Conservation (phyloP, 768 basidiomycete species). For the Rubroboletus satanas region DNA sequence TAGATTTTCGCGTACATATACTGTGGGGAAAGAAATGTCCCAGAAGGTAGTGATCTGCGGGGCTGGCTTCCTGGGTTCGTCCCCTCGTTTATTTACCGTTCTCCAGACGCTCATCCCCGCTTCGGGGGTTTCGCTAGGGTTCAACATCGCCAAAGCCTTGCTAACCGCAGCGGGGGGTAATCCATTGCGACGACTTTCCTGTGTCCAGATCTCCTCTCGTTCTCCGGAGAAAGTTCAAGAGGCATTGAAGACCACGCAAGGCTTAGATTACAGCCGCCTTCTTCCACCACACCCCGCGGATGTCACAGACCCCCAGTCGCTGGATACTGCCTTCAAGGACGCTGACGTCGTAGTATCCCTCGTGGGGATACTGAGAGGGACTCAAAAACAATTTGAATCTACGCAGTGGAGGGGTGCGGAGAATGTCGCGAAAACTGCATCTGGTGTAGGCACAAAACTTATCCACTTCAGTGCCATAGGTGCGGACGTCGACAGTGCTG, state of each 20-base stretch:
- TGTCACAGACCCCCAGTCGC: conserved; percentile 45
- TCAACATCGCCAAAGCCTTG: conserved; percentile 55
- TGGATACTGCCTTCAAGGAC: conserved; percentile 47
- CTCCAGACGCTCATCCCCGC: background rate
- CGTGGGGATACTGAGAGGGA: conserved; percentile 64
- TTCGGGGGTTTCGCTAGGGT: conserved; percentile 37
- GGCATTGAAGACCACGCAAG: conserved; percentile 26
- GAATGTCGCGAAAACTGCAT: conserved; percentile 57
- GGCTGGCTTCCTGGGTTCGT: conserved; percentile 60
- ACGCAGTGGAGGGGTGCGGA: conserved; percentile 65
- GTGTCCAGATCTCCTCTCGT: conserved; percentile 59
- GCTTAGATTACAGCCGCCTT: conserved; percentile 34
- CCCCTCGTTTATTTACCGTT: conserved; percentile 4
- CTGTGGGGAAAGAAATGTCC: conserved; percentile 13
- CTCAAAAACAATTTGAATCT: conserved; percentile 50
- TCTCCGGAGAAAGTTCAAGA: conserved; percentile 44
- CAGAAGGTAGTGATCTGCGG: conserved; percentile 50
- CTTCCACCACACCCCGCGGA: conserved; percentile 47
- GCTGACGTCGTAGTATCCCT: conserved; percentile 62
- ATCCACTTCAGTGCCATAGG: conserved; percentile 73
- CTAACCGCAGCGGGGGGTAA: conserved; percentile 31
- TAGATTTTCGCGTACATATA: background rate
- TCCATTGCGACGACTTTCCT: background rate
- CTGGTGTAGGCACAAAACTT: conserved; percentile 50
- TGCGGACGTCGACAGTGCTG: conserved; percentile 53